Base-by-base conservation (phyloP, 495 filamentous ascomycete species). In the Massariosphaeria phaeospora region DNA sequence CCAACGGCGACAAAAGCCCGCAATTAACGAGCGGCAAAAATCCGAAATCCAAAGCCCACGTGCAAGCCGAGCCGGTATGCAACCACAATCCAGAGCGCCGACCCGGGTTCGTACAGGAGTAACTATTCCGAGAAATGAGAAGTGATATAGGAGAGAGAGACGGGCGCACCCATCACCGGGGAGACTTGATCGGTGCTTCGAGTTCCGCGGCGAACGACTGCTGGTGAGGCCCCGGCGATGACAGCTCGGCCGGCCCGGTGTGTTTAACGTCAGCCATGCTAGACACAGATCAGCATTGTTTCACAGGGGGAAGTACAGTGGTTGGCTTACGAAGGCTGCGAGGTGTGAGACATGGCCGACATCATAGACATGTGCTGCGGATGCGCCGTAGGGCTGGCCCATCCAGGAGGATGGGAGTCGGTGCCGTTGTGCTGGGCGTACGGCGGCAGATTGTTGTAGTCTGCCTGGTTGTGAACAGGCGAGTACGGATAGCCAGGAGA, bases 141-240 rank as follows among this genome's bases (percentile, higher is more conserved):
- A n/a, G n/a, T n/a, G n/a, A n/a, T n/a, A n/a, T n/a, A n/a, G n/a
- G n/a, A n/a, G n/a, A n/a, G n/a, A n/a, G n/a, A n/a, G n/a, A n/a
- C n/a, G n/a, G n/a, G n/a, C n/a, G n/a, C 30, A 33, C n/a, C 20
- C 35, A 39, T 39, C 35, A 7, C 6, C 49, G 23, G 5, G 52
- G 34, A 17, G 2, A 17, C 27, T 57, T 57, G 1, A 42, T 39
- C 41, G 56, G 56, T 17, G 48, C 56, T 34, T 59, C 56, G 20
- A 59, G 15, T 43, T 59, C 56, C 2, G 40, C 40, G 1, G 50
- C 27, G 43, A 53, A 59, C 1, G 3, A 34, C 42, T 53, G 41
- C 49, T 59, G 41, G 0, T 2, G 15, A 1, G 40, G 39, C n/a
- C 11, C 18, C 27, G 47, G 38, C 7, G 29, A 41, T 9, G 6